These are phyloP conservation scores for Sophora flavescens DNA, from an alignment of 306 rosid species.

Conservation along the genomic window DNA sequence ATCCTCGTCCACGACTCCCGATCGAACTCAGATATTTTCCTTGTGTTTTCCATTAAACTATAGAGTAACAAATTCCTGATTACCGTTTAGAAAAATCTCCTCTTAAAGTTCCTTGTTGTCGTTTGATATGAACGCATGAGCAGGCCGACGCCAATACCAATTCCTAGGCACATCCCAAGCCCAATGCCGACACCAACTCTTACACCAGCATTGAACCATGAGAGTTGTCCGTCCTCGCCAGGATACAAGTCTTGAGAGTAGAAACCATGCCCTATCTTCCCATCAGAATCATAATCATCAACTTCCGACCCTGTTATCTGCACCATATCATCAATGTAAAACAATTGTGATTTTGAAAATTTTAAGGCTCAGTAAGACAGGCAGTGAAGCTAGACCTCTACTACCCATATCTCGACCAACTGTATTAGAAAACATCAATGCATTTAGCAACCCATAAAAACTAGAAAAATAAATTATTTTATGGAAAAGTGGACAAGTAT, in stretches of 20 bases:
- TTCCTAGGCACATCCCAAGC: slow-evolving; percentile 92
- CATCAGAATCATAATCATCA: slow-evolving; percentile 68
- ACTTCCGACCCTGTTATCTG: slow-evolving; percentile 70
- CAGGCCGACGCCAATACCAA: slow-evolving; percentile 87
- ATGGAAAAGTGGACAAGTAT: slow-evolving; percentile 8
- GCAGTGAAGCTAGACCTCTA: slow-evolving; percentile 19
- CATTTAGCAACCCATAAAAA: slow-evolving; percentile 18
- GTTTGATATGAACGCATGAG: slow-evolving; percentile 97
- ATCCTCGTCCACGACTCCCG: slow-evolving; percentile 1
- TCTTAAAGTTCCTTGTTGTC: slow-evolving; percentile 77
- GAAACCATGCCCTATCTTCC: slow-evolving; percentile 64
- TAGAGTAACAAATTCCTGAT: slow-evolving; percentile 37
- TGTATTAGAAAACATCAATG: not conserved
- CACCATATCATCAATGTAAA: slow-evolving; percentile 42
- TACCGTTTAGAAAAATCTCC: slow-evolving; percentile 66
- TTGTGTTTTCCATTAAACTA: slow-evolving; percentile 30
- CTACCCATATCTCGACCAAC: slow-evolving; percentile 5
- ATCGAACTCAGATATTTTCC: slow-evolving; percentile 33
- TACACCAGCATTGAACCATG: slow-evolving; percentile 96
- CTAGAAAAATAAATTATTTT: not conserved
- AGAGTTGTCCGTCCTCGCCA: slow-evolving; percentile 85
- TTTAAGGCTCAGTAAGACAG: slow-evolving; percentile 16
- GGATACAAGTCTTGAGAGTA: slow-evolving; percentile 75
- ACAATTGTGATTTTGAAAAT: slow-evolving; percentile 29
- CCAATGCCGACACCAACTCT: slow-evolving; percentile 96